Conservation (phyloP, 768 basidiomycete genomes). For the Epithele typhae region DNA sequence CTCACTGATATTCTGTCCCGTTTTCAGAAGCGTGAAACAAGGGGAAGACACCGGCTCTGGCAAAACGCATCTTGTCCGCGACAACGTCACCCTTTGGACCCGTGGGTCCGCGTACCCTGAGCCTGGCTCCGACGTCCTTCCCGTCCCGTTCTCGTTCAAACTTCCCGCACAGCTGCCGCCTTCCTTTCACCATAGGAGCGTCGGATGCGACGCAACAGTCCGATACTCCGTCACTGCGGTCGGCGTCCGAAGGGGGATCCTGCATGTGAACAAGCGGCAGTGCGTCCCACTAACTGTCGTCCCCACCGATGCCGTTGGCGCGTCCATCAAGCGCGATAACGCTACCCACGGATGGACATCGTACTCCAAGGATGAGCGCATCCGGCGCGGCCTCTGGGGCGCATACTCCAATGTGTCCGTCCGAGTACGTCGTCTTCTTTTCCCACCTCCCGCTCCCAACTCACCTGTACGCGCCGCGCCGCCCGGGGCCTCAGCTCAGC, state of each 20-base stretch:
- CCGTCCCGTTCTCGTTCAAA: conserved; percentile 9
- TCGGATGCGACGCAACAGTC: background rate
- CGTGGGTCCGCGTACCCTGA: conserved; percentile 6
- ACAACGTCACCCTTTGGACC: conserved; percentile 3
- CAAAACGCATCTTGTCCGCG: conserved; percentile 6
- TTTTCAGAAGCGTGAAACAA: too few relatives aligned
- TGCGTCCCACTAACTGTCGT: too few relatives aligned
- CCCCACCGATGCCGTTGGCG: conserved; percentile 2
- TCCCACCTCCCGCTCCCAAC: too few relatives aligned
- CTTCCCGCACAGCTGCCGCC: conserved; percentile 8
- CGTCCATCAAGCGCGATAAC: background rate
- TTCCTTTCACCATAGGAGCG: background rate
- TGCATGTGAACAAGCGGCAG: background rate
- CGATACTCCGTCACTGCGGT: conserved; percentile 11
- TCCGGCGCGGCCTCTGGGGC: conserved; percentile 17
- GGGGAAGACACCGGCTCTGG: too few relatives aligned
- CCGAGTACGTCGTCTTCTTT: conserved; percentile 7
- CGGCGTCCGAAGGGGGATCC: conserved; percentile 7
- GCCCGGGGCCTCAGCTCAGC: conserved; percentile 5
- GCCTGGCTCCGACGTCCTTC: conserved; percentile 5
- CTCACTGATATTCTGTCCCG: too few relatives aligned
- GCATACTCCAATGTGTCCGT: conserved; percentile 9
- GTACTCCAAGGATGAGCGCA: background rate
- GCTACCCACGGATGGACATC: conserved; percentile 1
- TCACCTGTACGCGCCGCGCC: too few relatives aligned